A percentile compares a stretch with the other conserved stretches of the same genome.
Conservation (phyloP, 2,329 filamentous ascomycete genomes). For the Ophiostoma piceae region DNA sequence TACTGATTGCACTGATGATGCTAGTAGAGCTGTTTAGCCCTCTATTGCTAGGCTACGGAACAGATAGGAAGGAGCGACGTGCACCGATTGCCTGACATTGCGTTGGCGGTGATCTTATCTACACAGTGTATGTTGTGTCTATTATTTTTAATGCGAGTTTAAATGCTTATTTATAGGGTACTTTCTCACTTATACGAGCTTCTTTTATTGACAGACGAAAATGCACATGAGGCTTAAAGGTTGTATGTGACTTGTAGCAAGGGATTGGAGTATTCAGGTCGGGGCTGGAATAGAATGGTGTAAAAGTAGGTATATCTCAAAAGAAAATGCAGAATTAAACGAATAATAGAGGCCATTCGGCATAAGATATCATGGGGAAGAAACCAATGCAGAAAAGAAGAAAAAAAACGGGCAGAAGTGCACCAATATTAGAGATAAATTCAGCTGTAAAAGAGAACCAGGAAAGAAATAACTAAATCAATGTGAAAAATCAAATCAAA, state of each 20-base stretch:
- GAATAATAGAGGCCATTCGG: not conserved
- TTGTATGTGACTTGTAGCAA: not conserved
- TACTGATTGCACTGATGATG: not conserved
- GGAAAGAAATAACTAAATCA: no score
- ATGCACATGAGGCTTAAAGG: not conserved
- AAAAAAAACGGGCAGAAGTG: not conserved
- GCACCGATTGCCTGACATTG: constrained; percentile 7
- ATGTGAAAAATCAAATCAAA: not conserved
- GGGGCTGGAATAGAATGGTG: not conserved
- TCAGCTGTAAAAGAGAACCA: no score
- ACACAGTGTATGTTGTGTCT: constrained; percentile 2
- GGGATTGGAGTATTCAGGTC: not conserved
- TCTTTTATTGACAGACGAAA: not conserved
- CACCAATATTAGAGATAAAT: no score
- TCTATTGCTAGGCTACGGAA: no score
- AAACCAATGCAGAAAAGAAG: not conserved
- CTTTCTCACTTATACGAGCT: not conserved
- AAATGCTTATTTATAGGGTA: not conserved
- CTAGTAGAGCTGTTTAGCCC: no score
- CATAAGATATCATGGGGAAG: not conserved
- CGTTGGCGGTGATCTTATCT: constrained; percentile 14
- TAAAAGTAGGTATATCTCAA: no score
- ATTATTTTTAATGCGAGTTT: not conserved
- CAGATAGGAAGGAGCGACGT: not conserved
- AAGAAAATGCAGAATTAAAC: not conserved